A percentile compares a stretch with the other conserved stretches of the same genome.
phyloP scores from a whole-genome alignment of 352 stramenopile genomes.

The Aphanomyces stellatus region DNA sequence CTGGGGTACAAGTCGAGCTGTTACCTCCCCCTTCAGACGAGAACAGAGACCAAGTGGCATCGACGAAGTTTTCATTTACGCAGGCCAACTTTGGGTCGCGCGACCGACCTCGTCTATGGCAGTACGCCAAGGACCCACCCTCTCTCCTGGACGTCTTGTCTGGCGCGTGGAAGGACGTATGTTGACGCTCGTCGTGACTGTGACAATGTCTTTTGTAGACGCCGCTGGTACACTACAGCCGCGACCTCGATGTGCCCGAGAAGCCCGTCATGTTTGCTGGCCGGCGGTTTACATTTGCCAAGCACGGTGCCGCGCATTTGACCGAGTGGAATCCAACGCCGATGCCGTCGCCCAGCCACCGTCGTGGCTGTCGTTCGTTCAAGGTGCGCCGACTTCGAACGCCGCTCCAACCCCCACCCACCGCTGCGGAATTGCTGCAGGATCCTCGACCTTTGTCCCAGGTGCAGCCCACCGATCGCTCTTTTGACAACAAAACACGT shows the following conservation, averaged over 20 bases:
- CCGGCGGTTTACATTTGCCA: slow-evolving; percentile 52
- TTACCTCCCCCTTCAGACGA: no score
- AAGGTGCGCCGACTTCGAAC: slow-evolving; percentile 7
- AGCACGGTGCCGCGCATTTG: slow-evolving; percentile 29
- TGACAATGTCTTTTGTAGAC: no score
- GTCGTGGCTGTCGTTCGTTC: no score
- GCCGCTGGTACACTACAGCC: slow-evolving; percentile 42
- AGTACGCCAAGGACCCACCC: not conserved
- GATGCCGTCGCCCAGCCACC: not conserved
- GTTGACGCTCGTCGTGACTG: no score
- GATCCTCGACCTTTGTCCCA: not conserved
- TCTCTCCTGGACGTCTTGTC: slow-evolving; percentile 39
- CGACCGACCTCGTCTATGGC: not conserved
- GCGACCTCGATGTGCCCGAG: slow-evolving; percentile 44
- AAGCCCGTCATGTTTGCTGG: slow-evolving; percentile 70
- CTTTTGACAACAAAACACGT: not conserved
- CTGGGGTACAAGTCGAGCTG: no score
- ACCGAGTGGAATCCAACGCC: slow-evolving; percentile 38
- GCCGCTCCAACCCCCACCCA: not conserved
- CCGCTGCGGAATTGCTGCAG: not conserved
- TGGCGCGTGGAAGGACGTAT: not conserved
- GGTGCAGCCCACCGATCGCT: not conserved
- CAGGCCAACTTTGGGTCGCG: not conserved
- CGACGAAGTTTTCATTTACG: not conserved
- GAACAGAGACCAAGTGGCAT: no score